Evolutionary conservation across 345 rosid species (phyloP), one percentile per base, ranked within the genome.

Genomic region (Moricandia moricandioides): DNA sequence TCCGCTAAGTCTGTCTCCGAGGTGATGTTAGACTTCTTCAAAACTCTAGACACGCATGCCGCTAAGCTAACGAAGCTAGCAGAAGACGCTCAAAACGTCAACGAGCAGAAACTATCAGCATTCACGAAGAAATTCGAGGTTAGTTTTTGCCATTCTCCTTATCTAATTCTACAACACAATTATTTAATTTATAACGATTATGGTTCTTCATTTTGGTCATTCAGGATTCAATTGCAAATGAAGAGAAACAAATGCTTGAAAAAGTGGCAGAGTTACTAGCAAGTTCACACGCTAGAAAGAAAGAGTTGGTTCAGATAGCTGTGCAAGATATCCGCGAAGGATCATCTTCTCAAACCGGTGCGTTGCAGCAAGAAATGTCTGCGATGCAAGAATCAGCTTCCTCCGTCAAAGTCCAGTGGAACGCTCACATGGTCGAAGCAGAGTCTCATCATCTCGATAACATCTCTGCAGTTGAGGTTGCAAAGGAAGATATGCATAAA

Each of bases 111-210:
- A 72, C 59, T 96, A 78, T 88, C 89, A 39, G 90, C 89, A 33
- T 85, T 96, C 39, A 91, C 91, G 51, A 88, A 84, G 88, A 92
- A 88, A 77, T 96, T 92, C 60, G 97, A 96, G 99, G 99, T 94
- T 73, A 31, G 45, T 75, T 64, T 57, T 30, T 0, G 58, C 58
- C 29, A 64, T 33, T 17, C 27, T 58, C 62, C 21, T 40, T 2
- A 30, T 70, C 21, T 7, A 55, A 60, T 69, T 54, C 29, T 75
- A 71, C 16, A 10, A 57, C 62, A 63, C 35, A 31, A 45, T 7
- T 10, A 51, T 34, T 13, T 7, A 7, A 34, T 30, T 45, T 35
- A 10, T 18, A 16, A 17, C 17, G 35, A 57, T 35, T 8, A 6
- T 18, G 18, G 33, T 34, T 70, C 35, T 45, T 56, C 27, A 11